Percentiles rank a stretch among this genome's conserved stretches.
Evolutionary conservation across 2,329 filamentous ascomycete species (phyloP).

Genomic region (Aspergillus sp.): DNA sequence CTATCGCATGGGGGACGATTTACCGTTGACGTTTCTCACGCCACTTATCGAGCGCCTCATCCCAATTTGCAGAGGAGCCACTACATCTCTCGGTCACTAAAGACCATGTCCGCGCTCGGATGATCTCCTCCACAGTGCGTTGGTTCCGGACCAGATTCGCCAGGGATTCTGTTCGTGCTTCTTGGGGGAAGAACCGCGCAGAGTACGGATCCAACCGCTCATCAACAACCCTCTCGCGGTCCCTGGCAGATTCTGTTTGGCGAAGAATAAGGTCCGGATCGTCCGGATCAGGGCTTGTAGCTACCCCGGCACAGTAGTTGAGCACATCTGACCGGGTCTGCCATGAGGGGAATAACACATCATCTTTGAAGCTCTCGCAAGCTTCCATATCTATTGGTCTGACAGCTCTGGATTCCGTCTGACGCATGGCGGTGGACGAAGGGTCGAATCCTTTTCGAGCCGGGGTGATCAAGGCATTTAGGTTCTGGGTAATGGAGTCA

Average conservation of each 20-base stretch:
- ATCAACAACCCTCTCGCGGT: conserved; percentile 67
- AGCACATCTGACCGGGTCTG: conserved; percentile 72
- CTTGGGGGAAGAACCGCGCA: conserved; percentile 63
- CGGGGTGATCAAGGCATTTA: conserved; percentile 81
- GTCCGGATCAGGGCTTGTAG: conserved; percentile 75
- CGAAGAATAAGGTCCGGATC: conserved; percentile 68
- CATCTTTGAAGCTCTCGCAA: conserved; percentile 65
- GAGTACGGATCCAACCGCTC: conserved; percentile 91
- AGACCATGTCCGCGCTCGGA: conserved; percentile 74
- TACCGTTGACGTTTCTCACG: conserved; percentile 30
- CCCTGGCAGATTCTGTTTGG: conserved; percentile 60
- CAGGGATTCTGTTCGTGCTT: conserved; percentile 71
- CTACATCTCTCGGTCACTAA: conserved; percentile 68
- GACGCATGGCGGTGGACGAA: conserved; percentile 59
- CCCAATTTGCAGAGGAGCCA: conserved; percentile 51
- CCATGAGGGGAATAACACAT: conserved; percentile 83
- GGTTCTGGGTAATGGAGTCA: conserved; percentile 85
- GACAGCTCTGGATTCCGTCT: conserved; percentile 41
- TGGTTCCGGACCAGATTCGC: conserved; percentile 59
- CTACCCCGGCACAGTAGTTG: conserved; percentile 81
- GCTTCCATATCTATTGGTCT: conserved; percentile 52
- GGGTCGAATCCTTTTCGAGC: conserved; percentile 67
- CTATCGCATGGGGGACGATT: neutral
- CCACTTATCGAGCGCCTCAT: conserved; percentile 59
- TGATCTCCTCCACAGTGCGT: conserved; percentile 68